These are phyloP conservation scores for Parathielavia appendiculata DNA, from an alignment of 495 filamentous ascomycete species.

Conservation along the genomic window DNA sequence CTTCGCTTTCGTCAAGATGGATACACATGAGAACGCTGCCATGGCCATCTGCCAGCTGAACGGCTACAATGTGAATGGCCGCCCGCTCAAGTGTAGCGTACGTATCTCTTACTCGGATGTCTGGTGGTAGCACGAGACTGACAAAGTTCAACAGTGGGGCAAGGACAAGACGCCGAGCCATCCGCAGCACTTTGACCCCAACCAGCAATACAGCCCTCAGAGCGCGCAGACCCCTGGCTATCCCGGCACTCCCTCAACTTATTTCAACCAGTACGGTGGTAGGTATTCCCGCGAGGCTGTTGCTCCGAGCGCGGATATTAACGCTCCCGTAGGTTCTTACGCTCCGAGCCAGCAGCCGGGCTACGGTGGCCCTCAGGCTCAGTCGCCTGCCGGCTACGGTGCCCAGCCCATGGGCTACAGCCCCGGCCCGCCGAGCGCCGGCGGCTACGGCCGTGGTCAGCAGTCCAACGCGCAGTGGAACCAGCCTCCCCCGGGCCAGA, in stretches of 20 bases:
- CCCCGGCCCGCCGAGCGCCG: slow-evolving; percentile 60
- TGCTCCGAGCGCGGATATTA: slow-evolving; percentile 23
- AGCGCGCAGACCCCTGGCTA: slow-evolving; percentile 51
- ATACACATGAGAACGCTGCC: slow-evolving; percentile 94
- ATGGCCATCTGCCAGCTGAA: slow-evolving; percentile 98
- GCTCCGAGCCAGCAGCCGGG: slow-evolving; percentile 49
- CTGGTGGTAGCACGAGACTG: slow-evolving; percentile 20
- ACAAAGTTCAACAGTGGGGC: slow-evolving; percentile 68
- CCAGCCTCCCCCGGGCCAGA: slow-evolving; percentile 53
- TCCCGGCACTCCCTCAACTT: slow-evolving; percentile 71
- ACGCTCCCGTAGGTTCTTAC: slow-evolving; percentile 38
- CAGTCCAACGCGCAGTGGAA: slow-evolving; percentile 70
- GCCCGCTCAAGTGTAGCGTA: slow-evolving; percentile 97
- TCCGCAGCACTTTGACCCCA: slow-evolving; percentile 70
- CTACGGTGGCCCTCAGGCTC: slow-evolving; percentile 49
- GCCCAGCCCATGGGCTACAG: slow-evolving; percentile 56
- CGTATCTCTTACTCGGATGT: slow-evolving; percentile 4
- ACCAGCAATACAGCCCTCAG: slow-evolving; percentile 69
- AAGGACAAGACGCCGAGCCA: slow-evolving; percentile 94
- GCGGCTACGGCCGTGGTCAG: slow-evolving; percentile 79
- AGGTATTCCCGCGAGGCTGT: slow-evolving; percentile 38
- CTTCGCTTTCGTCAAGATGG: slow-evolving; percentile 99
- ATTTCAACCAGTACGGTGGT: slow-evolving; percentile 90
- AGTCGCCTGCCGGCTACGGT: slow-evolving; percentile 57
- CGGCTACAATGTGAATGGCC: slow-evolving; percentile 95